Percentiles rank a stretch among this genome's conserved stretches.
phyloP scores from a whole-genome alignment of 2,329 filamentous ascomycete species.

The Xylariomycetidae sp. region DNA sequence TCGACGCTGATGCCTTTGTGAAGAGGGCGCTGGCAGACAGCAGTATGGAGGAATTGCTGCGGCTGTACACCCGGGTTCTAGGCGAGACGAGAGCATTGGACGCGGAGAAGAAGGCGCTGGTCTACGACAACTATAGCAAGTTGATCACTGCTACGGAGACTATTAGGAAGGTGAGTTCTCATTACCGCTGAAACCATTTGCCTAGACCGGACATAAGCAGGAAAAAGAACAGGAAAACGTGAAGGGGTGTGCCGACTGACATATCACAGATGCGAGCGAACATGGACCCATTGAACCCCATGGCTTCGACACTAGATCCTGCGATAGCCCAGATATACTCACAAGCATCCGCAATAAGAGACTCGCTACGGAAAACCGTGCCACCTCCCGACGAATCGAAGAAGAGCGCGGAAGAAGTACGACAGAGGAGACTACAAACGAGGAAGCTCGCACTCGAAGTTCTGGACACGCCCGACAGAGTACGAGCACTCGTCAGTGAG shows the following conservation, averaged over 20 bases:
- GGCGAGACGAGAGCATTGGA: slow-evolving; percentile 85
- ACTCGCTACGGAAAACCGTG: slow-evolving; percentile 43
- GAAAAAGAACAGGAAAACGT: no score
- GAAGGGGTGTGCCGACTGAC: slow-evolving; percentile 8
- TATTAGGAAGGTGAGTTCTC: slow-evolving; percentile 63
- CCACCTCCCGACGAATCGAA: slow-evolving; percentile 40
- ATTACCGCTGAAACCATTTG: background rate
- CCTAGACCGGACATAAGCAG: no score
- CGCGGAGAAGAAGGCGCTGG: slow-evolving; percentile 91
- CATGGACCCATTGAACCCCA: slow-evolving; percentile 74
- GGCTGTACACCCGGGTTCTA: slow-evolving; percentile 65
- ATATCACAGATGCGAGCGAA: slow-evolving; percentile 63
- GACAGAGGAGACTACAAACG: slow-evolving; percentile 33
- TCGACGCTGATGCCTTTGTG: slow-evolving; percentile 69
- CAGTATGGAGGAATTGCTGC: slow-evolving; percentile 63
- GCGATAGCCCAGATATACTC: slow-evolving; percentile 72
- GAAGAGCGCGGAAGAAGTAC: slow-evolving; percentile 29
- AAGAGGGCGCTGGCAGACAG: slow-evolving; percentile 55
- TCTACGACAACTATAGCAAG: slow-evolving; percentile 98
- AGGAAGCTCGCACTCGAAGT: slow-evolving; percentile 59
- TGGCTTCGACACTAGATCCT: slow-evolving; percentile 67
- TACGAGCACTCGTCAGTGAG: slow-evolving; percentile 53
- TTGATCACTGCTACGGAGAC: slow-evolving; percentile 95
- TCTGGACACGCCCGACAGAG: slow-evolving; percentile 53
- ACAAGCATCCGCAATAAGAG: slow-evolving; percentile 51